Conservation (phyloP, 345 rosid species). For the Schrenkiella parvula region DNA sequence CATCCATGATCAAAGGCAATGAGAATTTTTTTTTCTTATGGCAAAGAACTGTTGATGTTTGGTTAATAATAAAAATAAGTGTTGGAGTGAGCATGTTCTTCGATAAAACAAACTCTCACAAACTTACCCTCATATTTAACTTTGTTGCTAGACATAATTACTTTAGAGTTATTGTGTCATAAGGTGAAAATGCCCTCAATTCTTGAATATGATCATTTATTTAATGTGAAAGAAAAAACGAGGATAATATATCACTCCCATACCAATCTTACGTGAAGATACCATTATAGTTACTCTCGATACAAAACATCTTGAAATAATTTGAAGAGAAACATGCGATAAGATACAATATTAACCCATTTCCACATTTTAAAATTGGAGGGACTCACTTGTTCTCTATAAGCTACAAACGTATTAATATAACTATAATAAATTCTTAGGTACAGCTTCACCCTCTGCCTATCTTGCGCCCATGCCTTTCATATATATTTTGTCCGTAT, state of each 20-base stretch:
- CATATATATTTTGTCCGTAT: background rate
- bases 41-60: background rate
- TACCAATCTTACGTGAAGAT: background rate
- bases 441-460: background rate
- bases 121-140: no score
- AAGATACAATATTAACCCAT: background rate
- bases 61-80: background rate
- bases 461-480: background rate
- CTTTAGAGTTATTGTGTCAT: no score
- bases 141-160: no score
- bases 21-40: background rate
- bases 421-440: background rate
- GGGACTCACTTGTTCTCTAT: background rate
- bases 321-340: background rate
- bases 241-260: background rate
- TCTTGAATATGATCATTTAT: background rate
- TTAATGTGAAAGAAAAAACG: no score
- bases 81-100: no score
- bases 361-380: background rate
- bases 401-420: background rate
- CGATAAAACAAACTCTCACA: no score
- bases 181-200: background rate
- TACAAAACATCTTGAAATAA: background rate
- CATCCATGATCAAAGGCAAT: background rate
- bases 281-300: background rate